Percentiles rank a stretch among this genome's conserved stretches.
phyloP scores from a whole-genome alignment of 2,329 filamentous ascomycete species.

The Bipolaris gigantea region DNA sequence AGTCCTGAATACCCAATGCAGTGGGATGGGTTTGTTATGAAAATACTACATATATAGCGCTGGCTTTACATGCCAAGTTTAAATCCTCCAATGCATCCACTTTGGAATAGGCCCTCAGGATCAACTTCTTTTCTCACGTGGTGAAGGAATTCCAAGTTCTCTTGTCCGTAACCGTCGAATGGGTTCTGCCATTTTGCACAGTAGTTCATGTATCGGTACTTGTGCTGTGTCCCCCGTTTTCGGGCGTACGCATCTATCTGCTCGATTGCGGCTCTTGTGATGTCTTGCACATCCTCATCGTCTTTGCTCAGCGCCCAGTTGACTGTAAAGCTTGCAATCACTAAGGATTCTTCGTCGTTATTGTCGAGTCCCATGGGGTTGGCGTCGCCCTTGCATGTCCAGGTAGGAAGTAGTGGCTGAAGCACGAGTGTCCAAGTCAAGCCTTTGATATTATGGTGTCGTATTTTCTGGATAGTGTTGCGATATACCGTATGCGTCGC shows the following conservation, averaged over 20 bases:
- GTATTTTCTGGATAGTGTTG: slow-evolving; percentile 30
- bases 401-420: slow-evolving; percentile 21
- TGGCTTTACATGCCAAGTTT: slow-evolving; percentile 22
- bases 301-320: slow-evolving; percentile 35
- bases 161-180: slow-evolving; percentile 37
- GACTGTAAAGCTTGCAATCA: slow-evolving; percentile 41
- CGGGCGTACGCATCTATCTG: slow-evolving; percentile 38
- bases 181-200: slow-evolving; percentile 44
- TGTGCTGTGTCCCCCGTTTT: slow-evolving; percentile 17
- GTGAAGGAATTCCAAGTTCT: slow-evolving; percentile 30
- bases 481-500: slow-evolving; percentile 33
- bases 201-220: slow-evolving; percentile 41
- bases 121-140: slow-evolving; percentile 41
- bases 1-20: too few relatives aligned
- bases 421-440: slow-evolving; percentile 40
- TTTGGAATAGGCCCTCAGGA: slow-evolving; percentile 42
- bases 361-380: slow-evolving; percentile 19
- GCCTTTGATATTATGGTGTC: slow-evolving; percentile 25
- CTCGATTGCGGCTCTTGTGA: slow-evolving; percentile 32
- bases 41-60: too few relatives aligned
- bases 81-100: slow-evolving; percentile 40
- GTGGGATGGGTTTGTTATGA: too few relatives aligned
- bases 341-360: slow-evolving; percentile 28
- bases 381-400: slow-evolving; percentile 18
- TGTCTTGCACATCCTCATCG: slow-evolving; percentile 33